Base-by-base conservation (phyloP, 2,329 filamentous ascomycete species). In the Colletotrichum melonis region DNA sequence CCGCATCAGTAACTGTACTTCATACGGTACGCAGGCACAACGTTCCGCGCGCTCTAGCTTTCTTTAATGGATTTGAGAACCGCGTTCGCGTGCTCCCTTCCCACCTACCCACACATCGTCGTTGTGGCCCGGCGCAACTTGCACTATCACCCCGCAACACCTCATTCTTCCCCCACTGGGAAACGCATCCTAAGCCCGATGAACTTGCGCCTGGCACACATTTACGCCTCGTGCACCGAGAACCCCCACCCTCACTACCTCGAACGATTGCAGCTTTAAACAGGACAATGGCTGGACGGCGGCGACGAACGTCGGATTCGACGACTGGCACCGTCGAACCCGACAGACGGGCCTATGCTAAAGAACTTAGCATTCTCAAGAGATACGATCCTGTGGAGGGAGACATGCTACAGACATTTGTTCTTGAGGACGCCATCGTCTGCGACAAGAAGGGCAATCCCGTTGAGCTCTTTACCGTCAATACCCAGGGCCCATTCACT, bases 401-500 rank as follows among this genome's bases (percentile, higher is more conserved):
- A 7, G 52, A 65, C 7, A 56, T 66, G 66, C 32, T 73, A 16
- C 71, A 73, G 5, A 75, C 73, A 0, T 75, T 70, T n/a, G 67
- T 76, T 55, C 56, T 76, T 12, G 73, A 76, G 63, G 69, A 93
- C 78, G 92, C 88, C 49, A 85, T 88, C 22, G 86, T 94, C n/a
- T 87, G 89, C 74, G 82, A 84, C 62, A 85, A 82, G 59, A 86
- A 91, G 76, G 88, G 89, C 35, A 81, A 81, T 32, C 79, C 89
- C 4, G 89, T 88, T 32, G 93, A 89, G 77, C 86, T 93, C 5
- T 85, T 95, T 4, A 81, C 89, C 59, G 90, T 92, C 3, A 88
- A 89, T 76, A 80, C 88, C 0, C 84, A 89, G 56, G 89, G 90
- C 0, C 92, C 92, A 0, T 88, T 92, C 69, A 86, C 87, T 7